Percentiles rank a stretch among this genome's conserved stretches.
Evolutionary conservation across 441 rosid species (phyloP).

Genomic region (Populus tomentosa): DNA sequence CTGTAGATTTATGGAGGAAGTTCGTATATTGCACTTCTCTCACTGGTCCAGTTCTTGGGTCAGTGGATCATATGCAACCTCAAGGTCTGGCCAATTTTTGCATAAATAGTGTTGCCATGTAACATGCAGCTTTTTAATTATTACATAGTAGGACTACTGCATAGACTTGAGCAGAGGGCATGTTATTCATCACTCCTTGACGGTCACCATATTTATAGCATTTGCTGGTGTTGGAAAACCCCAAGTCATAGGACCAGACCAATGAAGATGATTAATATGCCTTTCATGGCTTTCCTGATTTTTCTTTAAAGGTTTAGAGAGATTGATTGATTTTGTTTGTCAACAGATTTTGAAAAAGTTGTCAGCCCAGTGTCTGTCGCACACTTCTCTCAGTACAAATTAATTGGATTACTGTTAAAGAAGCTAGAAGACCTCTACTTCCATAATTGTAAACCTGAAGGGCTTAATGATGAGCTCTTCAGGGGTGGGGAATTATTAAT

Average conservation of each 20-base stretch:
- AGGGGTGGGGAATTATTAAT: slow-evolving; percentile 51
- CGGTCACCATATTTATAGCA: too few species aligned
- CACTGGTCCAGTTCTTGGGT: slow-evolving; percentile 79
- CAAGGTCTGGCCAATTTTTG: slow-evolving; percentile 52
- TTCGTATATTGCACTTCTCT: slow-evolving; percentile 89
- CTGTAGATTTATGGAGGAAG: slow-evolving; percentile 88
- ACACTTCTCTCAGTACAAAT: slow-evolving; percentile 87
- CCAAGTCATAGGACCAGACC: background rate
- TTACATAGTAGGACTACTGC: background rate
- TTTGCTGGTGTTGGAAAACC: background rate
- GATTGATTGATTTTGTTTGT: slow-evolving; percentile 21
- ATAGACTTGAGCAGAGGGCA: background rate
- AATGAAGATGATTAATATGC: background rate
- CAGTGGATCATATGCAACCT: slow-evolving; percentile 96
- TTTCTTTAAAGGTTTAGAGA: background rate
- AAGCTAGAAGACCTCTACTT: slow-evolving; percentile 59
- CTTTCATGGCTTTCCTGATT: background rate
- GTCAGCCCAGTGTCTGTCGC: slow-evolving; percentile 88
- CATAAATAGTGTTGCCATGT: background rate
- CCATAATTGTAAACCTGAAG: slow-evolving; percentile 29
- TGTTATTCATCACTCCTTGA: background rate
- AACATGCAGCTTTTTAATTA: background rate
- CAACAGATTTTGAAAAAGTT: slow-evolving; percentile 69
- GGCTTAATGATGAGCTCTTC: slow-evolving; percentile 24
- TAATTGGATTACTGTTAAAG: slow-evolving; percentile 58